These are phyloP conservation scores for Begonia masoniana DNA, from an alignment of 306 rosid genomes.

Conservation along the genomic window DNA sequence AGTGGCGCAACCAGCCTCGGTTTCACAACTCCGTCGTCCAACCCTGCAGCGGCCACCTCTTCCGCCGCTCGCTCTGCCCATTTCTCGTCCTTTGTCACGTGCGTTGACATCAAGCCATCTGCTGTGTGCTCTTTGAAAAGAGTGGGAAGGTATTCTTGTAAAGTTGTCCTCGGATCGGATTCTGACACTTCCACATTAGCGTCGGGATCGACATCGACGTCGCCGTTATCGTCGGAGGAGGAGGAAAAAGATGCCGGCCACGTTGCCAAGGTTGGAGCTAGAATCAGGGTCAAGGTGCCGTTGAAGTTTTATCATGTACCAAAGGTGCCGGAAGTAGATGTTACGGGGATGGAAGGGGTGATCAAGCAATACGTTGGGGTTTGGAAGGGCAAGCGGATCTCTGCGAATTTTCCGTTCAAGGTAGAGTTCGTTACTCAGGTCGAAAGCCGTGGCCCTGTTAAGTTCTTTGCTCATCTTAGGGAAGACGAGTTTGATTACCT, in stretches of 20 bases:
- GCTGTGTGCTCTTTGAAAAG: slow-evolving; percentile 6
- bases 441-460: slow-evolving; percentile 64
- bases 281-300: slow-evolving; percentile 67
- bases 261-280: slow-evolving; percentile 43
- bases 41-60: background rate
- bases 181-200: slow-evolving; percentile 17
- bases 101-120: slow-evolving; percentile 1
- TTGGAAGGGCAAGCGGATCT: slow-evolving; percentile 83
- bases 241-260: slow-evolving; percentile 18
- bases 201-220: slow-evolving; percentile 14
- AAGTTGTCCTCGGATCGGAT: slow-evolving; percentile 32
- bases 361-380: slow-evolving; percentile 68
- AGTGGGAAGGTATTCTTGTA: slow-evolving; percentile 23
- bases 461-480: slow-evolving; percentile 83
- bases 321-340: slow-evolving; percentile 51
- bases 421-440: slow-evolving; percentile 53
- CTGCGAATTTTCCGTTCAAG: slow-evolving; percentile 81
- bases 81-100: background rate
- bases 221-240: slow-evolving; percentile 21
- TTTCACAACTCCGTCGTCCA: slow-evolving; percentile 1
- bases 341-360: slow-evolving; percentile 61
- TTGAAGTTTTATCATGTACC: slow-evolving; percentile 84
- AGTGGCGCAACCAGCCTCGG: slow-evolving; percentile 5
- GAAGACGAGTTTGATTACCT: slow-evolving; percentile 77
- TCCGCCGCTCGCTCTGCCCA: background rate